Conservation (phyloP, 768 basidiomycete species). For the Psilocybe cyanescens region DNA sequence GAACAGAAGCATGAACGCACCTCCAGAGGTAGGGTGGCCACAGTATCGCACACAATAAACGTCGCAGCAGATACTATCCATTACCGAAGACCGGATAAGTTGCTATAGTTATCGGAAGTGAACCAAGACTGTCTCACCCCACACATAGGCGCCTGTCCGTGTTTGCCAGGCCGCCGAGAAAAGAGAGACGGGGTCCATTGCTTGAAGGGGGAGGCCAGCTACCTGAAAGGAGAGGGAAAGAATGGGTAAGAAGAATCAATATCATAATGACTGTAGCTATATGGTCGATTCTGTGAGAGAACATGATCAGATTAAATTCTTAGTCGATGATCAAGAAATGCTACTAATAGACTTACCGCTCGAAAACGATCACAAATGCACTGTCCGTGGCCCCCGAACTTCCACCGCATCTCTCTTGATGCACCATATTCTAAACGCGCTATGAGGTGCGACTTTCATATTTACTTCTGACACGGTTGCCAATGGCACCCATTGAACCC, state of each 20-base stretch:
- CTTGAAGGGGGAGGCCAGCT: neutral
- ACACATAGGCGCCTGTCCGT: neutral
- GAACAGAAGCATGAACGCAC: neutral
- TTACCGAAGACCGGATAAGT: neutral
- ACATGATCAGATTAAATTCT: too few species aligned
- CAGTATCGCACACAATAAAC: constrained; percentile 1
- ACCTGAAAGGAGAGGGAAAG: neutral
- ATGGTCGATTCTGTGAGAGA: neutral
- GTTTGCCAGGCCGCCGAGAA: neutral
- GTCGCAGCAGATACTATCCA: constrained; percentile 1
- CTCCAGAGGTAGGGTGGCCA: neutral
- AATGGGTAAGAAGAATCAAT: neutral
- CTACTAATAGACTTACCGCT: too few species aligned
- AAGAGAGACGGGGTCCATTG: neutral
- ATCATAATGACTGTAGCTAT: neutral
- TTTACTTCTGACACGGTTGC: too few species aligned
- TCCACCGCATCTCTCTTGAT: too few species aligned
- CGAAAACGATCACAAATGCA: too few species aligned
- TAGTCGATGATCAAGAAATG: too few species aligned
- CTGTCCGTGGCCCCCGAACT: too few species aligned
- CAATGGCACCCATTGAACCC: too few species aligned
- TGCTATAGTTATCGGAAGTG: neutral
- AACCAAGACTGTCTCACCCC: neutral
- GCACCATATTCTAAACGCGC: too few species aligned
- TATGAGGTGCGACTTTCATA: too few species aligned